Evolutionary conservation across 768 basidiomycete genomes (phyloP).

Genomic region (Termitomyces heimii): DNA sequence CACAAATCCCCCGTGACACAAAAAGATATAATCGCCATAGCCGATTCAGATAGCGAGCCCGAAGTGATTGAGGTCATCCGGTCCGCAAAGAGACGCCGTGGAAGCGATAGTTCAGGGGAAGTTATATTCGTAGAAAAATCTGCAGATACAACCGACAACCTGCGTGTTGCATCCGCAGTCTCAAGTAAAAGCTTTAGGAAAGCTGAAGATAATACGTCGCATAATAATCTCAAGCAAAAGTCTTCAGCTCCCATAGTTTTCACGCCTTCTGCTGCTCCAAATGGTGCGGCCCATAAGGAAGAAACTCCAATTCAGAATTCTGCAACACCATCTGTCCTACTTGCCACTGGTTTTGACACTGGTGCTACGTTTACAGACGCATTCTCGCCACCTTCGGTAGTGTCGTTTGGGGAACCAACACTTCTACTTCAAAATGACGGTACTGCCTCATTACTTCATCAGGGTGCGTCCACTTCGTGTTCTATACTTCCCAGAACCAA

Average conservation of each 20-base stretch:
- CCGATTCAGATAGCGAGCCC: constrained; percentile 42
- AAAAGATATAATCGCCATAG: constrained; percentile 52
- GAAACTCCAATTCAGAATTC: constrained; percentile 7
- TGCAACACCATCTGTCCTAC: constrained; percentile 15
- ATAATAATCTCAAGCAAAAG: not conserved
- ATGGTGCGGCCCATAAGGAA: not conserved
- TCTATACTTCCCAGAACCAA: not conserved
- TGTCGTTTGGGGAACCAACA: constrained; percentile 15
- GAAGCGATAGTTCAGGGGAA: constrained; percentile 22
- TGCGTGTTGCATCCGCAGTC: not conserved
- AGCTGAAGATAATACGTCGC: not conserved
- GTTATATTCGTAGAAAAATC: constrained; percentile 25
- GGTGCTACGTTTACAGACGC: not conserved
- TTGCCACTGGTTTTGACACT: not conserved
- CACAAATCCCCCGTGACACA: constrained; percentile 3
- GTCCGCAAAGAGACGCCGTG: constrained; percentile 16
- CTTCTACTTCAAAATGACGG: constrained; percentile 10
- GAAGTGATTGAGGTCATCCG: constrained; percentile 7
- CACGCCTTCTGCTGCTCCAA: not conserved
- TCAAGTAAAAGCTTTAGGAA: not conserved
- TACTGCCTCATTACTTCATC: not conserved
- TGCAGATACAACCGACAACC: not conserved
- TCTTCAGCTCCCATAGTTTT: not conserved
- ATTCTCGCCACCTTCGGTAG: not conserved
- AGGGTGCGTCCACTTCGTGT: constrained; percentile 1